phyloP scores from a whole-genome alignment of 1,139 yeast genomes.

The Hemisphaericaspora lyxosophila region DNA sequence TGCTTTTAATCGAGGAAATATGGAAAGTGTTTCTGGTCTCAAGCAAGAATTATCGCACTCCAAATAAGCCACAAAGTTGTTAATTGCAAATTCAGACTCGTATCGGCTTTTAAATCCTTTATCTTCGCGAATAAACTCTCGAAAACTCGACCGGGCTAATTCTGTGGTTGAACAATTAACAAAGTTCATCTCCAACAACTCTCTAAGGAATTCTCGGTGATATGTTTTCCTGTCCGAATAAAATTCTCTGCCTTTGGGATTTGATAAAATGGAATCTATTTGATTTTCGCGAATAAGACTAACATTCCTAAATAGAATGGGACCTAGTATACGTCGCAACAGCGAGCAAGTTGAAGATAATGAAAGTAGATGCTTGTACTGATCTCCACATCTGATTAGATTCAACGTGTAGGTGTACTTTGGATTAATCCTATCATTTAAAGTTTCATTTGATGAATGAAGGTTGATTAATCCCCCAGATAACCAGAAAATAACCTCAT shows the following conservation, averaged over 20 bases:
- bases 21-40: constrained; percentile 15
- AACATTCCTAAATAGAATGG: constrained; percentile 19
- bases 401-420: constrained; percentile 16
- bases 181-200: constrained; percentile 19
- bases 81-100: constrained; percentile 18
- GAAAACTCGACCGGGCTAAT: constrained; percentile 22
- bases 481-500: constrained; percentile 17
- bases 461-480: constrained; percentile 14
- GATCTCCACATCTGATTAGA: constrained; percentile 12
- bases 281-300: constrained; percentile 31
- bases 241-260: constrained; percentile 21
- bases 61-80: constrained; percentile 23
- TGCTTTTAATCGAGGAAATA: constrained; percentile 20
- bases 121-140: constrained; percentile 17
- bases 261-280: constrained; percentile 28
- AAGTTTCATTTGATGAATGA: background rate
- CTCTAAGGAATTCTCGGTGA: constrained; percentile 24
- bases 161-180: constrained; percentile 22
- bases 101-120: constrained; percentile 18
- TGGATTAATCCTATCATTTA: constrained; percentile 9
- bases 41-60: constrained; percentile 28
- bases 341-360: constrained; percentile 28
- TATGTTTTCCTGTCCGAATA: constrained; percentile 25
- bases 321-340: constrained; percentile 24
- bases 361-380: constrained; percentile 17